Conservation (phyloP, 1,139 yeast species). For the Hemisphaericaspora xylanilytica region DNA sequence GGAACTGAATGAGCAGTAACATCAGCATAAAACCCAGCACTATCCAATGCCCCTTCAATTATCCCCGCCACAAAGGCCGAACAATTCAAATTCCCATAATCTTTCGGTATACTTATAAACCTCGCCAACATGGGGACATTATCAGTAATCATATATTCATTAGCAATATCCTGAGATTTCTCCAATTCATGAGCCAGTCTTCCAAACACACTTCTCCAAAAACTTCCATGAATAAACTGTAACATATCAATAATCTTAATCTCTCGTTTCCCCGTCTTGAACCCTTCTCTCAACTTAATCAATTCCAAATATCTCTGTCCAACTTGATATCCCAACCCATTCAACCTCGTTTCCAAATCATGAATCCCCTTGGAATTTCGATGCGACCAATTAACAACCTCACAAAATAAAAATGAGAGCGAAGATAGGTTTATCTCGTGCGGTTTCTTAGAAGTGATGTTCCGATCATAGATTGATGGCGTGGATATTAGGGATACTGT, state of each 20-base stretch:
- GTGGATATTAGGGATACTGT: slow-evolving; percentile 32
- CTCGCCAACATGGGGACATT: slow-evolving; percentile 73
- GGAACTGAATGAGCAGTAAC: slow-evolving; percentile 91
- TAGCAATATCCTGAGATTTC: slow-evolving; percentile 74
- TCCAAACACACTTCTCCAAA: slow-evolving; percentile 85
- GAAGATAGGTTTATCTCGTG: slow-evolving; percentile 68
- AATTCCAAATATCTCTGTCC: slow-evolving; percentile 47
- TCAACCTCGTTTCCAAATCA: slow-evolving; percentile 73
- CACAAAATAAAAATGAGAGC: slow-evolving; percentile 69
- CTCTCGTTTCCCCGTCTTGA: slow-evolving; percentile 66
- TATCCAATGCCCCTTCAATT: slow-evolving; percentile 83
- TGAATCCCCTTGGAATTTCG: slow-evolving; percentile 65
- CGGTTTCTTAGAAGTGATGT: slow-evolving; percentile 56
- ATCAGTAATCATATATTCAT: slow-evolving; percentile 87
- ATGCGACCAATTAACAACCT: slow-evolving; percentile 67
- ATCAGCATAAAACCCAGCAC: slow-evolving; percentile 73
- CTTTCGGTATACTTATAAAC: slow-evolving; percentile 78
- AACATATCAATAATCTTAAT: slow-evolving; percentile 70
- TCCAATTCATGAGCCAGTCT: slow-evolving; percentile 84
- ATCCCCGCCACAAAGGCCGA: slow-evolving; percentile 90
- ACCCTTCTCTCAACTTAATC: slow-evolving; percentile 51
- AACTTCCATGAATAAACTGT: slow-evolving; percentile 76
- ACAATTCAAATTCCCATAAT: slow-evolving; percentile 75
- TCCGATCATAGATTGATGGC: slow-evolving; percentile 64
- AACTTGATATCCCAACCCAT: slow-evolving; percentile 71